Percentiles rank a stretch among this genome's conserved stretches.
Evolutionary conservation across 2,329 filamentous ascomycete genomes (phyloP).

Genomic region (Aschersonia sp.): DNA sequence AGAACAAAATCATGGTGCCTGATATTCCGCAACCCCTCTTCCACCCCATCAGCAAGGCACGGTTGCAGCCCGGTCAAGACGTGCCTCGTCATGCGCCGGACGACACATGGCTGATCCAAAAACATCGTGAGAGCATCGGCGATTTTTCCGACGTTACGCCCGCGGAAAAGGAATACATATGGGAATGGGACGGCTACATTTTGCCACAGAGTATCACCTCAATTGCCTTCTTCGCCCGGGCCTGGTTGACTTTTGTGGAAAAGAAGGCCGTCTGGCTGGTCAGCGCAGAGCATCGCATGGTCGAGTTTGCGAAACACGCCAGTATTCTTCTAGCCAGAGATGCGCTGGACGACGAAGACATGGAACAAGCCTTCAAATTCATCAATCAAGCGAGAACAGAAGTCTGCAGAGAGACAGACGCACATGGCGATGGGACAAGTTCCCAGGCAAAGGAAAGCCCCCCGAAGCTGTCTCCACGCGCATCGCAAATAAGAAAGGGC

Average conservation of each 20-base stretch:
- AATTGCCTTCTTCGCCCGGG: slow-evolving; percentile 33
- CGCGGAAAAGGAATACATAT: slow-evolving; percentile 42
- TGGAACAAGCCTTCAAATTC: slow-evolving; percentile 25
- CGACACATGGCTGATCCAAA: slow-evolving; percentile 41
- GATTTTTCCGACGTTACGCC: slow-evolving; percentile 41
- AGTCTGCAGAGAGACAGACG: background rate
- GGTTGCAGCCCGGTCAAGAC: slow-evolving; percentile 31
- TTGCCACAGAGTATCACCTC: slow-evolving; percentile 35
- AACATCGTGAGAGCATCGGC: slow-evolving; percentile 41
- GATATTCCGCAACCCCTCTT: slow-evolving; percentile 37
- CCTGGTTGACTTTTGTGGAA: slow-evolving; percentile 36
- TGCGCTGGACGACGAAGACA: slow-evolving; percentile 27
- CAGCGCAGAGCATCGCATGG: slow-evolving; percentile 28
- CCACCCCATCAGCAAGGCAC: slow-evolving; percentile 40
- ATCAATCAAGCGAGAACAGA: slow-evolving; percentile 27
- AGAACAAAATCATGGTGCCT: slow-evolving; percentile 27
- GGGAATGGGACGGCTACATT: slow-evolving; percentile 43
- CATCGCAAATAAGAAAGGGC: slow-evolving; percentile 24
- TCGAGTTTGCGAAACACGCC: slow-evolving; percentile 41
- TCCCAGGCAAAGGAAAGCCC: background rate
- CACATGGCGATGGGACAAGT: slow-evolving; percentile 1
- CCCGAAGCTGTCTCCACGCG: slow-evolving; percentile 15
- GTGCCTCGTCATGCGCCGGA: slow-evolving; percentile 30
- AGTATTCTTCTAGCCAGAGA: slow-evolving; percentile 34
- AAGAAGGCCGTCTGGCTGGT: slow-evolving; percentile 39